Evolutionary conservation across 495 filamentous ascomycete species (phyloP).

Genomic region (Chlorociboria aeruginascens): DNA sequence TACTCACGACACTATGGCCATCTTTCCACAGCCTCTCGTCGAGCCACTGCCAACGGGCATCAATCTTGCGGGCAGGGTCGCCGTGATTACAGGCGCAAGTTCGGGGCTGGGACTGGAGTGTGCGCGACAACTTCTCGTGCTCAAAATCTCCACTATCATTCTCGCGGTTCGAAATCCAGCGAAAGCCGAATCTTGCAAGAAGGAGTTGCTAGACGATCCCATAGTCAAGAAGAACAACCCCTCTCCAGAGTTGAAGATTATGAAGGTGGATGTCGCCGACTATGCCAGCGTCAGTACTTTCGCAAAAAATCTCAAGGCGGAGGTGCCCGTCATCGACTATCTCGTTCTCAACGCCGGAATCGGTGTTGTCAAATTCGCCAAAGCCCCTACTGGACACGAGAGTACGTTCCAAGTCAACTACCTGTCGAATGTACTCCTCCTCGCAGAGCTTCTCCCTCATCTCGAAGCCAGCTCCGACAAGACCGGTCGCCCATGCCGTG

Average conservation of each 20-base stretch:
- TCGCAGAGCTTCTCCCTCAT: slow-evolving; percentile 20
- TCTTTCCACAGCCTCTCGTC: neutral
- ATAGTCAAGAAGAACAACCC: slow-evolving; percentile 7
- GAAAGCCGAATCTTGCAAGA: slow-evolving; percentile 26
- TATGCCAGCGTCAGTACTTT: slow-evolving; percentile 19
- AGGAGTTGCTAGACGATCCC: slow-evolving; percentile 1
- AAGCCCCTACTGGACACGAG: slow-evolving; percentile 21
- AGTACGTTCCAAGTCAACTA: slow-evolving; percentile 23
- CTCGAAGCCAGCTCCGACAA: slow-evolving; percentile 18
- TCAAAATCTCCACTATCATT: slow-evolving; percentile 31
- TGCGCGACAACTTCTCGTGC: slow-evolving; percentile 30
- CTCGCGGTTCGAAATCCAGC: slow-evolving; percentile 33
- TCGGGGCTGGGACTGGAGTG: slow-evolving; percentile 35
- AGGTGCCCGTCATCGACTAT: neutral
- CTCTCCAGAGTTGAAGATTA: slow-evolving; percentile 15
- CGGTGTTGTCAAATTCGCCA: slow-evolving; percentile 10
- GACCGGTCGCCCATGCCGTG: slow-evolving; percentile 13
- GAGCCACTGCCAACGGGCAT: neutral
- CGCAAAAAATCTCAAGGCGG: slow-evolving; percentile 11
- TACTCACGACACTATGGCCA: neutral
- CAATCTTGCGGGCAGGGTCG: slow-evolving; percentile 25
- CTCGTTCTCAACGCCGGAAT: slow-evolving; percentile 17
- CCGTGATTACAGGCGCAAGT: slow-evolving; percentile 40
- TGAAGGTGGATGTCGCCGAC: slow-evolving; percentile 19
- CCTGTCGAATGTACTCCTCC: slow-evolving; percentile 22